Percentiles rank a stretch among this genome's conserved stretches.
These are phyloP conservation scores for Sphaceloma murrayae DNA, from an alignment of 2,329 filamentous ascomycete genomes.

Conservation along the genomic window DNA sequence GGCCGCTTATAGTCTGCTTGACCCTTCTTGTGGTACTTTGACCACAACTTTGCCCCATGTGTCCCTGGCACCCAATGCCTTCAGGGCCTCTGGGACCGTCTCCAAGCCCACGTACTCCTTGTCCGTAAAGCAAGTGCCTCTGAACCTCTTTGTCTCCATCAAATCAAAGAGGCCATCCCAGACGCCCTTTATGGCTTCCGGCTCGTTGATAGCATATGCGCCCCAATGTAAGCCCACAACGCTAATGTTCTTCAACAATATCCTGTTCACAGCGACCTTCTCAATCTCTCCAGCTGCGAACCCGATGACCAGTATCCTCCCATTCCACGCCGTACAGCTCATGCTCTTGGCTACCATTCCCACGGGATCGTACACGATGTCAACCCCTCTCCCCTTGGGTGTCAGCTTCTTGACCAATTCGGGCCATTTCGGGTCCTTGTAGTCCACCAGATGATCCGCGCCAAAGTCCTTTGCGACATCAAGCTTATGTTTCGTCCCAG, in stretches of 20 bases:
- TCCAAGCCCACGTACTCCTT: slow-evolving; percentile 75
- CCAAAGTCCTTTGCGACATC: slow-evolving; percentile 70
- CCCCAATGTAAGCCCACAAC: slow-evolving; percentile 91
- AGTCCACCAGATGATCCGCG: slow-evolving; percentile 75
- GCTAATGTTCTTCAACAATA: slow-evolving; percentile 85
- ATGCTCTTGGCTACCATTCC: slow-evolving; percentile 78
- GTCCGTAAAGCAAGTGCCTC: slow-evolving; percentile 72
- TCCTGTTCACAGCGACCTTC: slow-evolving; percentile 85
- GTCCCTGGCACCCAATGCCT: slow-evolving; percentile 66
- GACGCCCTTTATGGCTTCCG: slow-evolving; percentile 57
- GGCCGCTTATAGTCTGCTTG: slow-evolving; percentile 31
- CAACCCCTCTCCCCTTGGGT: slow-evolving; percentile 63
- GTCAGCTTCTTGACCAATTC: slow-evolving; percentile 67
- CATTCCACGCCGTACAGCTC: slow-evolving; percentile 92
- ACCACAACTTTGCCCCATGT: slow-evolving; percentile 97
- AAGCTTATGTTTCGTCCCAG: slow-evolving; percentile 69
- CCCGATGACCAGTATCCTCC: slow-evolving; percentile 74
- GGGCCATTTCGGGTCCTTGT: slow-evolving; percentile 54
- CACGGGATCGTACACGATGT: slow-evolving; percentile 92
- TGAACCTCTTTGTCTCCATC: slow-evolving; percentile 68
- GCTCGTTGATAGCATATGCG: slow-evolving; percentile 65
- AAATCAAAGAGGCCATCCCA: slow-evolving; percentile 77
- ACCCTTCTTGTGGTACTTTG: slow-evolving; percentile 61
- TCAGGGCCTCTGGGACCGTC: slow-evolving; percentile 63
- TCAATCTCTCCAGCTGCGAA: slow-evolving; percentile 83